phyloP scores from a whole-genome alignment of 495 filamentous ascomycete genomes.

The Neurospora sp. region DNA sequence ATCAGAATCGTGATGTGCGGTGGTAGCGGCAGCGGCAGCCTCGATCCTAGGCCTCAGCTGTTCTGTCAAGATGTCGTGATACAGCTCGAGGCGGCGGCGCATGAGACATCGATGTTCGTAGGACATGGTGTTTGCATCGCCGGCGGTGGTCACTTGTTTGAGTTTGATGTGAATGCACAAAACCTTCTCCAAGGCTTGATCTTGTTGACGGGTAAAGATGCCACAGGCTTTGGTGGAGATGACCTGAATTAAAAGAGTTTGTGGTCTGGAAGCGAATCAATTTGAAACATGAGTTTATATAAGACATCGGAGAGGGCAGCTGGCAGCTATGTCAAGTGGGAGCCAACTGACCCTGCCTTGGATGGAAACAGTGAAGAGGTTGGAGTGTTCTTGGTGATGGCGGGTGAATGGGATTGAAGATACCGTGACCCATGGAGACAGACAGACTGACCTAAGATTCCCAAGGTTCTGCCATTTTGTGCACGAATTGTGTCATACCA shows the following conservation, averaged over 20 bases:
- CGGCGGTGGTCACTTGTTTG: background rate
- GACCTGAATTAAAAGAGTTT: background rate
- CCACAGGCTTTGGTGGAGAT: background rate
- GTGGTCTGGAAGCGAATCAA: background rate
- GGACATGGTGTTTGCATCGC: background rate
- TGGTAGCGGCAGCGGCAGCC: background rate
- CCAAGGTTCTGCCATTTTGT: background rate
- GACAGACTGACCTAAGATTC: background rate
- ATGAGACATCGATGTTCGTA: background rate
- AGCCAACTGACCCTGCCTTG: background rate
- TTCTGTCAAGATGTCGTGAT: background rate
- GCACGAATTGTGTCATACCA: background rate
- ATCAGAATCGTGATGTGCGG: background rate
- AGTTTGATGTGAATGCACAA: background rate
- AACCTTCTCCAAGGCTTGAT: background rate
- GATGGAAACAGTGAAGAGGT: background rate
- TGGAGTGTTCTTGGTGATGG: background rate
- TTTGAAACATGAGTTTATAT: background rate
- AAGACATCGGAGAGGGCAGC: background rate
- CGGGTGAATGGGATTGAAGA: background rate
- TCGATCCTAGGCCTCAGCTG: background rate
- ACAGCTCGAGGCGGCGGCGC: background rate
- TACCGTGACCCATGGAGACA: background rate
- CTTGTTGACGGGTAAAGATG: background rate
- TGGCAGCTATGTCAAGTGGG: background rate